These are phyloP conservation scores for Amesomyces nigricolor DNA, from an alignment of 2,329 filamentous ascomycete genomes.

Conservation along the genomic window DNA sequence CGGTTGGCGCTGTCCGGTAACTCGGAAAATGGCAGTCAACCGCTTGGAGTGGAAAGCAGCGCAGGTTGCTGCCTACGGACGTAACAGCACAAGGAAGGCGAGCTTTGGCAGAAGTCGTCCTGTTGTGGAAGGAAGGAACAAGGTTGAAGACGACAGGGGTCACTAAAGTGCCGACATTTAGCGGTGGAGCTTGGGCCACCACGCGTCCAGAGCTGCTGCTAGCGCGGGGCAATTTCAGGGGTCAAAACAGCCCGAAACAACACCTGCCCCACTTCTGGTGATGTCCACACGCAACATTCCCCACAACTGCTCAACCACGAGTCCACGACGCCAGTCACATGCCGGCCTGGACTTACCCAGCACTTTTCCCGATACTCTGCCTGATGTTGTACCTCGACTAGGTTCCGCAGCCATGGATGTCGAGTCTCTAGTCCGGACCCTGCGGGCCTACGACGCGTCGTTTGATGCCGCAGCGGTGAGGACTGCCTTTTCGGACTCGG, in stretches of 20 bases:
- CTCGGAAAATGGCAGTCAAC: neutral
- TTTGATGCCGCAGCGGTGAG: conserved; percentile 32
- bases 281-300: too few relatives aligned
- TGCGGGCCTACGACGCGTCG: conserved; percentile 31
- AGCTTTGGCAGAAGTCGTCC: neutral
- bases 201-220: neutral
- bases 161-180: neutral
- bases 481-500: conserved; percentile 14
- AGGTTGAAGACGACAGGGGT: neutral
- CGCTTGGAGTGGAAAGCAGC: neutral
- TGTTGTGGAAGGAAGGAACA: conserved; percentile 8
- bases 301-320: neutral
- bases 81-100: conserved; percentile 11
- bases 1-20: neutral
- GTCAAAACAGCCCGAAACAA: neutral
- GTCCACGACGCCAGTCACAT: neutral
- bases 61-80: conserved; percentile 13
- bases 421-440: conserved; percentile 29
- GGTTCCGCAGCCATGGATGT: conserved; percentile 21
- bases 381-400: neutral
- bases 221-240: conserved; percentile 7
- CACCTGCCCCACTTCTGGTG: too few relatives aligned
- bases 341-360: neutral
- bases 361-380: too few relatives aligned
- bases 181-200: conserved; percentile 3